phyloP scores from a whole-genome alignment of 306 rosid species.

The Prunus kanzakura region DNA sequence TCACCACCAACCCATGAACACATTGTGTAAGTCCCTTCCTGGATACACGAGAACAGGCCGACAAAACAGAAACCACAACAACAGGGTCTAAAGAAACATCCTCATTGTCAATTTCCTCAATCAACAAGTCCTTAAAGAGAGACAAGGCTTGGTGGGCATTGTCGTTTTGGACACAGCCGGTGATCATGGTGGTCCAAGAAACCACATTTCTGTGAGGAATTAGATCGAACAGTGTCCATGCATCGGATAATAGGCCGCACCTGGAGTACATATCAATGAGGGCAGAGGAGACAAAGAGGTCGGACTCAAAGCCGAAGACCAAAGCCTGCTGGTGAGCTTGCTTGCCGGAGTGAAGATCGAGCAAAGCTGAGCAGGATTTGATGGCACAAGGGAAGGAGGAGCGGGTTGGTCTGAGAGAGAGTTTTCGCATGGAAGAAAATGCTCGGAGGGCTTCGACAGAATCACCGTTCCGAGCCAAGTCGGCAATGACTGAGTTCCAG shows the following conservation, averaged over 20 bases:
- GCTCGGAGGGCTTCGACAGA: conserved; percentile 72
- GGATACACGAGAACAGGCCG: conserved; percentile 67
- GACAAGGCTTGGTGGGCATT: conserved; percentile 37
- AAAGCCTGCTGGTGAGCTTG: conserved; percentile 80
- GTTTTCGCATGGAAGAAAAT: conserved; percentile 77
- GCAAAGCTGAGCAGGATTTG: conserved; percentile 74
- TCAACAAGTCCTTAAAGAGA: conserved; percentile 58
- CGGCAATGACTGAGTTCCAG: conserved; percentile 79
- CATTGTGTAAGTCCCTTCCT: conserved; percentile 50
- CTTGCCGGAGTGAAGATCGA: conserved; percentile 59
- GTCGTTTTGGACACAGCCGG: conserved; percentile 59
- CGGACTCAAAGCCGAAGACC: conserved; percentile 52
- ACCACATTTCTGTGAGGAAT: conserved; percentile 65
- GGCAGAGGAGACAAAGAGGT: conserved; percentile 72
- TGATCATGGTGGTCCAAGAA: conserved; percentile 79
- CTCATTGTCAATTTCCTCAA: conserved; percentile 38
- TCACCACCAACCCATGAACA: conserved; percentile 61
- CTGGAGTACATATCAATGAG: conserved; percentile 77
- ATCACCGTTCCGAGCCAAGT: conserved; percentile 73
- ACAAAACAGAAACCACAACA: conserved; percentile 57
- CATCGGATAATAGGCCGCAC: conserved; percentile 51
- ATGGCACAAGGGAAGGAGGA: conserved; percentile 76
- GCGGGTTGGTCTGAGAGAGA: conserved; percentile 60
- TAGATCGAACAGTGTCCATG: conserved; percentile 65
- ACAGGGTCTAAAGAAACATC: conserved; percentile 50